Percentiles rank a stretch among this genome's conserved stretches.
These are phyloP conservation scores for Magnusiomyces ingens DNA, from an alignment of 1,139 yeast genomes.

Conservation along the genomic window DNA sequence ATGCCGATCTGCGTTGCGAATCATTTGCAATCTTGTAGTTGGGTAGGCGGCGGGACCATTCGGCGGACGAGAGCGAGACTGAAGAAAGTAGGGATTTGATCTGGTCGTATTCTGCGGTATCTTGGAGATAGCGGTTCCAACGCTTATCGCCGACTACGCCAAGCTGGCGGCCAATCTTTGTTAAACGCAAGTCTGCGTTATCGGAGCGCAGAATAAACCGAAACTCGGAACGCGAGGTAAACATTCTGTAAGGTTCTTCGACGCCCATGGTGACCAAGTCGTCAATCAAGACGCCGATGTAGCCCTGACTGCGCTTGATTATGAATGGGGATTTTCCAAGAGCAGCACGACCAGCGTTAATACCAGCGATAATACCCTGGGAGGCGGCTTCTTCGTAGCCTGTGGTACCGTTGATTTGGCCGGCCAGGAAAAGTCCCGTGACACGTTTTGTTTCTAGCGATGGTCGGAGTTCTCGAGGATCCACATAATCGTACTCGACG, in stretches of 20 bases:
- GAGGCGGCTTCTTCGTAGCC: constrained; percentile 99
- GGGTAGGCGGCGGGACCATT: constrained; percentile 47
- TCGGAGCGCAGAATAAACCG: constrained; percentile 85
- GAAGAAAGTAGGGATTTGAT: constrained; percentile 43
- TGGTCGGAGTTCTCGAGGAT: constrained; percentile 75
- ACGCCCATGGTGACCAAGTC: constrained; percentile 95
- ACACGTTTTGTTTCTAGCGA: constrained; percentile 80
- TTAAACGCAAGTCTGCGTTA: constrained; percentile 83
- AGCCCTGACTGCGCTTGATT: constrained; percentile 74
- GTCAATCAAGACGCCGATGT: constrained; percentile 86
- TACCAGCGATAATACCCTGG: constrained; percentile 93
- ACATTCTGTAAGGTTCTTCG: constrained; percentile 96
- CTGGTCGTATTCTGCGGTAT: constrained; percentile 41
- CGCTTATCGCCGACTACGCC: constrained; percentile 67
- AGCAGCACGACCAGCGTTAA: constrained; percentile 67
- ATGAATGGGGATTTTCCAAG: constrained; percentile 43
- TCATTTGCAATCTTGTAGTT: constrained; percentile 32
- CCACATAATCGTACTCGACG: constrained; percentile 93
- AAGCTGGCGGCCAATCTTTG: constrained; percentile 54
- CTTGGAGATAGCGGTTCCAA: constrained; percentile 44
- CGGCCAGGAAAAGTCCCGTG: constrained; percentile 79
- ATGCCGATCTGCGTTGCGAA: constrained; percentile 48
- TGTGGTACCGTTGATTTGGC: constrained; percentile 97
- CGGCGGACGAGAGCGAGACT: constrained; percentile 45
- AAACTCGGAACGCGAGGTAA: constrained; percentile 92